Conservation (phyloP, 805 yeast species). For the Candida morakotiae region DNA sequence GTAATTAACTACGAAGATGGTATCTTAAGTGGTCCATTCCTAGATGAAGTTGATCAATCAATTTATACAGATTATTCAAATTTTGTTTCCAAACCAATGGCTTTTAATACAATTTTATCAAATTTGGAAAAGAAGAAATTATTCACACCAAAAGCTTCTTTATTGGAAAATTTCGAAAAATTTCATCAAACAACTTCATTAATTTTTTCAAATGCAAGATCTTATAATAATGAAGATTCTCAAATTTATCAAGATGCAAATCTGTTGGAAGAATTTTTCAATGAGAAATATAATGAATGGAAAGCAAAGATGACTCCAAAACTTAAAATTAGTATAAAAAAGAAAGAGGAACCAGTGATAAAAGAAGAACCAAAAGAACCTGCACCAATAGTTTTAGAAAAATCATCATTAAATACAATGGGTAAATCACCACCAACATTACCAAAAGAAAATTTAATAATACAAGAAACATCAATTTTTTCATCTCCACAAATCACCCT, state of each 20-base stretch:
- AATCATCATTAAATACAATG: conserved; percentile 15
- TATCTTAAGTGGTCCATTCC: conserved; percentile 62
- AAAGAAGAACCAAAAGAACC: conserved; percentile 8
- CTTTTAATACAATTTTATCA: conserved; percentile 56
- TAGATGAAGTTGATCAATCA: conserved; percentile 66
- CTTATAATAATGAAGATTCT: conserved; percentile 72
- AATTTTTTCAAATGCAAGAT: conserved; percentile 75
- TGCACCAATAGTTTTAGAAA: conserved; percentile 7
- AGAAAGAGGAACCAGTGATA: conserved; percentile 10
- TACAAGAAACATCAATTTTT: conserved; percentile 33
- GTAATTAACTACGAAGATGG: conserved; percentile 45
- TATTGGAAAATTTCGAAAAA: conserved; percentile 48
- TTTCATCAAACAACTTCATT: conserved; percentile 56
- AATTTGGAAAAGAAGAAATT: conserved; percentile 50
- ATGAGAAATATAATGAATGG: conserved; percentile 32
- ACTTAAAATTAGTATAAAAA: conserved; percentile 22
- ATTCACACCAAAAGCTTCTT: conserved; percentile 17
- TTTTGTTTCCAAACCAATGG: conserved; percentile 68
- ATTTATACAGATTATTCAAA: conserved; percentile 80
- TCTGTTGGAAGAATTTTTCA: conserved; percentile 52
- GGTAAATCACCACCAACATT: conserved; percentile 26
- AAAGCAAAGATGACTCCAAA: conserved; percentile 19
- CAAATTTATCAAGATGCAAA: conserved; percentile 69
- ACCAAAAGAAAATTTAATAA: conserved; percentile 27
- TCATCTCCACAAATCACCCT: conserved; percentile 20